Evolutionary conservation across 2,329 filamentous ascomycete species (phyloP).

Genomic region (Fusarium sp.): DNA sequence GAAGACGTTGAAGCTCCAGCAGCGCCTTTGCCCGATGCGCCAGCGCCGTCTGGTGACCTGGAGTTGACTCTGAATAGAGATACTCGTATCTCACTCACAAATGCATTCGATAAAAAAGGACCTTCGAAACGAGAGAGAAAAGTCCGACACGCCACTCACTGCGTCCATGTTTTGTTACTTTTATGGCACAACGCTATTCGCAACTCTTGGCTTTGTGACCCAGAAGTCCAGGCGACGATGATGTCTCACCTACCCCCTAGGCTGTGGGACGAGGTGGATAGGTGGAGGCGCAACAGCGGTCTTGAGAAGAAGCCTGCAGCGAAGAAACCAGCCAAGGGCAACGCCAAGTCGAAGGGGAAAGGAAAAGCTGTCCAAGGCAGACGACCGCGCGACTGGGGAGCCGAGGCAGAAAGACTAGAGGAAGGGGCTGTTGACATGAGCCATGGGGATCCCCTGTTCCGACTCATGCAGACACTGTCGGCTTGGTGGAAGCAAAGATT

Average conservation of each 20-base stretch:
- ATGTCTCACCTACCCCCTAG: slow-evolving; percentile 79
- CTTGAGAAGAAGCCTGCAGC: slow-evolving; percentile 62
- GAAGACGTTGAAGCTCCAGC: slow-evolving; percentile 77
- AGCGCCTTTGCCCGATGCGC: slow-evolving; percentile 63
- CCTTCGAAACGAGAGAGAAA: slow-evolving; percentile 87
- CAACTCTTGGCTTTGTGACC: slow-evolving; percentile 88
- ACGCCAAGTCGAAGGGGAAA: slow-evolving; percentile 57
- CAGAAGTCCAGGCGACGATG: slow-evolving; percentile 81
- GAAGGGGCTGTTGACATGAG: slow-evolving; percentile 83
- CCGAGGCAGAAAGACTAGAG: slow-evolving; percentile 78
- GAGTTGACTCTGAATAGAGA: slow-evolving; percentile 79
- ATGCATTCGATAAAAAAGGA: slow-evolving; percentile 81
- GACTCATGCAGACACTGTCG: slow-evolving; percentile 82
- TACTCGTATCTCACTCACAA: slow-evolving; percentile 72
- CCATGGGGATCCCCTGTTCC: slow-evolving; percentile 84
- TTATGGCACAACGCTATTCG: slow-evolving; percentile 91
- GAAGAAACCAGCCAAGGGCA: slow-evolving; percentile 44
- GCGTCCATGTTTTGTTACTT: slow-evolving; percentile 88
- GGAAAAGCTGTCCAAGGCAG: slow-evolving; percentile 57
- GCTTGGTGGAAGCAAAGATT: slow-evolving; percentile 93
- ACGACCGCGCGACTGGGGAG: slow-evolving; percentile 75
- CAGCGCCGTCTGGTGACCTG: slow-evolving; percentile 75
- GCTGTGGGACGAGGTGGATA: slow-evolving; percentile 80
- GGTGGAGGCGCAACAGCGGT: slow-evolving; percentile 80
- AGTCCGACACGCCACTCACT: slow-evolving; percentile 85